These are phyloP conservation scores for Haplosporangium gracile DNA, from an alignment of 192 early-diverging fungal genomes.

Conservation along the genomic window DNA sequence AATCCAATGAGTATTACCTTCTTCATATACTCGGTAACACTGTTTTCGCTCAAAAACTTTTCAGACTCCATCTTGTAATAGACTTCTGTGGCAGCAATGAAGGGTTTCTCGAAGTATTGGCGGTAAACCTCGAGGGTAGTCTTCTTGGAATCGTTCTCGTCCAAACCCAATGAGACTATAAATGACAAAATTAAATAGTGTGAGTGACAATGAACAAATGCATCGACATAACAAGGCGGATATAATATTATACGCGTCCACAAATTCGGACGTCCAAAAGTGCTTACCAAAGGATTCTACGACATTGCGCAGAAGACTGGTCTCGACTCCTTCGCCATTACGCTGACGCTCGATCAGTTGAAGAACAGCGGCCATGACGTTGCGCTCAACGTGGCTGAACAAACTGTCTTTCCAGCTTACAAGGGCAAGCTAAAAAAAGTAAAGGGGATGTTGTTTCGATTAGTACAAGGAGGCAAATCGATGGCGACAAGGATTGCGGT, in stretches of 20 bases:
- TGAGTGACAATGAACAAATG: neutral
- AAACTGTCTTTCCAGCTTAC: constrained; percentile 90
- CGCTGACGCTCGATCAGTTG: constrained; percentile 85
- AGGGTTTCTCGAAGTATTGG: constrained; percentile 88
- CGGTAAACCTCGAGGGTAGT: constrained; percentile 91
- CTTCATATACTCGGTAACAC: constrained; percentile 96
- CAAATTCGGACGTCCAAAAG: neutral
- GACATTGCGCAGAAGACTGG: constrained; percentile 86
- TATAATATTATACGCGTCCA: neutral
- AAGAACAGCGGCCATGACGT: constrained; percentile 83
- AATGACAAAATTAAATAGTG: neutral
- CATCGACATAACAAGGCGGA: neutral
- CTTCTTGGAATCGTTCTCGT: constrained; percentile 83
- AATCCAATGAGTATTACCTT: constrained; percentile 64
- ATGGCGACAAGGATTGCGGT: constrained; percentile 18
- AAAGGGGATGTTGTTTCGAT: neutral
- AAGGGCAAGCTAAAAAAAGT: constrained; percentile 72
- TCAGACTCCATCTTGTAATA: constrained; percentile 95
- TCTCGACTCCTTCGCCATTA: constrained; percentile 92
- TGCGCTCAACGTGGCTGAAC: constrained; percentile 75
- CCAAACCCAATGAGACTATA: constrained; percentile 83
- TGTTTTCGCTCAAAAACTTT: constrained; percentile 90
- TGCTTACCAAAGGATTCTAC: constrained; percentile 90
- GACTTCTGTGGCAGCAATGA: constrained; percentile 81
- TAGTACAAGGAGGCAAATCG: neutral